Conservation (phyloP, 805 yeast species). For the Clavispora phyllophila region DNA sequence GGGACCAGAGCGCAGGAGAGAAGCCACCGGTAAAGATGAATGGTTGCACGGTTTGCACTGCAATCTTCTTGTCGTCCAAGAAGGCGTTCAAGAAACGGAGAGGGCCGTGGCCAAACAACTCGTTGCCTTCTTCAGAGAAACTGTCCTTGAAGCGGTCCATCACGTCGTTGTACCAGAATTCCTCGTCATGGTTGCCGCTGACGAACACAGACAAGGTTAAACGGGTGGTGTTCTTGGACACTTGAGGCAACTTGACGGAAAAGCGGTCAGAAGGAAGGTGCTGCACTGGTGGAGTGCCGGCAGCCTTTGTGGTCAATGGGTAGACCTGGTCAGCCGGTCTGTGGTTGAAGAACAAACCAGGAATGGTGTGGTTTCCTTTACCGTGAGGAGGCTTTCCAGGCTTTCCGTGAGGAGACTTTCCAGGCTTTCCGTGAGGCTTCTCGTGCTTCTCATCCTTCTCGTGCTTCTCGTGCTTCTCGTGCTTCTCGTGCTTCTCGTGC, state of each 20-base stretch:
- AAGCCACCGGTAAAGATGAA: slow-evolving; percentile 77
- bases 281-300: slow-evolving; percentile 37
- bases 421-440: background rate
- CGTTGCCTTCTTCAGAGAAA: slow-evolving; percentile 27
- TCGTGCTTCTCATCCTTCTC: too few relatives aligned
- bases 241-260: slow-evolving; percentile 36
- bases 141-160: slow-evolving; percentile 42
- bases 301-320: slow-evolving; percentile 28
- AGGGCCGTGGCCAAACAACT: slow-evolving; percentile 62
- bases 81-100: slow-evolving; percentile 61
- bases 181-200: slow-evolving; percentile 76
- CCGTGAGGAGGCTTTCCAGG: background rate
- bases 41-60: slow-evolving; percentile 64
- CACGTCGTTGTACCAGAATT: slow-evolving; percentile 73
- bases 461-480: too few relatives aligned
- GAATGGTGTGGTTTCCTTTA: background rate
- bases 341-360: slow-evolving; percentile 20
- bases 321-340: slow-evolving; percentile 36
- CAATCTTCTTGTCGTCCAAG: slow-evolving; percentile 54
- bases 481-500: too few relatives aligned
- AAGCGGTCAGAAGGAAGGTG: slow-evolving; percentile 41
- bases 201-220: slow-evolving; percentile 56
- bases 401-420: background rate
- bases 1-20: slow-evolving; percentile 76
- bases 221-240: slow-evolving; percentile 54